These are phyloP conservation scores for Neospermospora avenae DNA, from an alignment of 2,329 filamentous ascomycete genomes.

Conservation along the genomic window DNA sequence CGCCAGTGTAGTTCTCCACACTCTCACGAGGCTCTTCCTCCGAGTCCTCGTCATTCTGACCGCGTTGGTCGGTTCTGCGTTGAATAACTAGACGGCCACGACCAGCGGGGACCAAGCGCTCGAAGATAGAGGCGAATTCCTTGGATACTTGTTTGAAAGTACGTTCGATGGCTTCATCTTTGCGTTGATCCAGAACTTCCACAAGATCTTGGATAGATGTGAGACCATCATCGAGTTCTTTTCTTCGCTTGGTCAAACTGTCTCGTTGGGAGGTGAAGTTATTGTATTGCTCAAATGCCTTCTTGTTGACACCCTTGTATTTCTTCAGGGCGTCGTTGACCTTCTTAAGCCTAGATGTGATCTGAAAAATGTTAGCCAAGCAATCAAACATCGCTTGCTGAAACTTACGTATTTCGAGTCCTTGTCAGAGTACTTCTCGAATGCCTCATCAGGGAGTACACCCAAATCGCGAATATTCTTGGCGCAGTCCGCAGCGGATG, in stretches of 20 bases:
- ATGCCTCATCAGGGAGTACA: constrained; percentile 89
- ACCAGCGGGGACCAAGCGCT: constrained; percentile 90
- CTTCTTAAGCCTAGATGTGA: constrained; percentile 66
- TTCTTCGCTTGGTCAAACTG: constrained; percentile 75
- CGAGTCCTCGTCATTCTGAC: constrained; percentile 62
- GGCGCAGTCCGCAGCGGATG: constrained; percentile 75
- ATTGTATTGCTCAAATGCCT: constrained; percentile 98
- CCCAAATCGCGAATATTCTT: constrained; percentile 91
- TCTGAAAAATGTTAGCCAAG: constrained; percentile 18
- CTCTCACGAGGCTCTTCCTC: constrained; percentile 64
- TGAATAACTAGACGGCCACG: constrained; percentile 91
- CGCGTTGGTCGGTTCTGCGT: constrained; percentile 73
- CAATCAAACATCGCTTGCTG: not conserved
- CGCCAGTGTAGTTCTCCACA: constrained; percentile 94
- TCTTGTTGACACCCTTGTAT: constrained; percentile 98
- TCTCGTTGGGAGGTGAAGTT: constrained; percentile 93
- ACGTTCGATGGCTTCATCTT: constrained; percentile 96
- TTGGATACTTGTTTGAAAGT: constrained; percentile 97
- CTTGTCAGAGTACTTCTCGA: constrained; percentile 84
- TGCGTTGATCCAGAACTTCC: constrained; percentile 85
- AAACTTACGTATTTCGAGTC: constrained; percentile 68
- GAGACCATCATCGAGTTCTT: constrained; percentile 84
- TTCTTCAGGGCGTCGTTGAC: constrained; percentile 93
- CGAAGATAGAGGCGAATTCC: constrained; percentile 90
- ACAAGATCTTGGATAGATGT: constrained; percentile 89